These are phyloP conservation scores for Pichia gijzeniarum DNA, from an alignment of 805 yeast species.

Conservation along the genomic window DNA sequence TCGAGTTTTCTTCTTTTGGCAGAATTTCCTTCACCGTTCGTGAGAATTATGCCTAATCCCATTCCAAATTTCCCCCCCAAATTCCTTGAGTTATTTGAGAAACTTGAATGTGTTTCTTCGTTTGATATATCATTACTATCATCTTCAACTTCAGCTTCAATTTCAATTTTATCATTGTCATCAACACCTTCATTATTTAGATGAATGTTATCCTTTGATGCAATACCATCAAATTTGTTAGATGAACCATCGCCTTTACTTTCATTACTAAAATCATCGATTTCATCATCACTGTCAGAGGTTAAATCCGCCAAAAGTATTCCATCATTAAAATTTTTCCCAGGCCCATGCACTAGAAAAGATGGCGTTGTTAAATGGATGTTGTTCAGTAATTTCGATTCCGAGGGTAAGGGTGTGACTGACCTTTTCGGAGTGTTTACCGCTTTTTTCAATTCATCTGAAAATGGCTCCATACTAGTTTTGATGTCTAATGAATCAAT, in stretches of 20 bases:
- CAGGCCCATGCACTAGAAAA: slow-evolving; percentile 13
- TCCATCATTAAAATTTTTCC: slow-evolving; percentile 11
- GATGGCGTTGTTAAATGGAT: slow-evolving; percentile 19
- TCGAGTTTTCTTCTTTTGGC: slow-evolving; percentile 16
- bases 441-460: background rate
- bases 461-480: background rate
- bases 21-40: background rate
- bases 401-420: background rate
- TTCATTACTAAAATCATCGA: background rate
- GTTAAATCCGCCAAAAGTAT: slow-evolving; percentile 17
- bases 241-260: background rate
- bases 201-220: slow-evolving; percentile 6
- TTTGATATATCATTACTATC: background rate
- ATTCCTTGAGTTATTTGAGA: background rate
- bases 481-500: background rate
- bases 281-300: slow-evolving; percentile 27
- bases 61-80: background rate
- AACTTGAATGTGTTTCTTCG: background rate
- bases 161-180: slow-evolving; percentile 10
- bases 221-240: background rate
- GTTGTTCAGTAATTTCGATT: background rate
- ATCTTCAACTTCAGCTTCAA: slow-evolving; percentile 11
- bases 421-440: background rate
- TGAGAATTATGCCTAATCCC: background rate
- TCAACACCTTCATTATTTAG: slow-evolving; percentile 21